Percentiles rank a stretch among this genome's conserved stretches.
These are phyloP conservation scores for Globisporangium viniferum DNA, from an alignment of 352 stramenopile species.

Conservation along the genomic window DNA sequence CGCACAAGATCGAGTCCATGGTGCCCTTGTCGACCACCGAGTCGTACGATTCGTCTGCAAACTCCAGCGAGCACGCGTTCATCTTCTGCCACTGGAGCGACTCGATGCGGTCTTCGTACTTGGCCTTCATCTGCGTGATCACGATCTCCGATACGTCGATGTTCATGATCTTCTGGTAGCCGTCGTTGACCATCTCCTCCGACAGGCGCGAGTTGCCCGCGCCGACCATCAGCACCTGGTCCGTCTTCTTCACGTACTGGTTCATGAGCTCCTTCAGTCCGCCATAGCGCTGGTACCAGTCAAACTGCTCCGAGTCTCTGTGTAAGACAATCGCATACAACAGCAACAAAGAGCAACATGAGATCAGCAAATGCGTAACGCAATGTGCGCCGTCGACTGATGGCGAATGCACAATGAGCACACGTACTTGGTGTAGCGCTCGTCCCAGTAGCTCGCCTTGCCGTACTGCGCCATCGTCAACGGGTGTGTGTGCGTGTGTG, in stretches of 20 bases:
- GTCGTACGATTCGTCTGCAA: conserved; percentile 94
- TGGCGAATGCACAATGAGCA: not conserved
- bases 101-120: conserved; percentile 90
- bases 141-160: conserved; percentile 95
- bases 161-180: conserved; percentile 94
- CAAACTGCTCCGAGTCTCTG: conserved; percentile 92
- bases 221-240: conserved; percentile 91
- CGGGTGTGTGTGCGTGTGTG: not conserved
- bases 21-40: conserved; percentile 94
- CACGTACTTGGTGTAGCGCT: conserved; percentile 91
- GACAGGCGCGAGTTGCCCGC: conserved; percentile 93
- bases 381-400: not conserved
- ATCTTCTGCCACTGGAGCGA: conserved; percentile 93
- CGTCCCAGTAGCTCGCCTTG: conserved; percentile 93
- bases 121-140: conserved; percentile 92
- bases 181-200: conserved; percentile 96
- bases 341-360: not conserved
- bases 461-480: conserved; percentile 88
- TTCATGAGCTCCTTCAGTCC: conserved; percentile 87
- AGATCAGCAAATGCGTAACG: not conserved
- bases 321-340: not conserved
- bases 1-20: conserved; percentile 95
- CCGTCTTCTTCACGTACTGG: conserved; percentile 94
- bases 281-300: conserved; percentile 94
- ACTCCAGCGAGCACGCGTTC: conserved; percentile 93